A percentile compares a stretch with the other conserved stretches of the same genome.
Evolutionary conservation across 2,329 filamentous ascomycete species (phyloP).

Genomic region (Fusarium sp.): DNA sequence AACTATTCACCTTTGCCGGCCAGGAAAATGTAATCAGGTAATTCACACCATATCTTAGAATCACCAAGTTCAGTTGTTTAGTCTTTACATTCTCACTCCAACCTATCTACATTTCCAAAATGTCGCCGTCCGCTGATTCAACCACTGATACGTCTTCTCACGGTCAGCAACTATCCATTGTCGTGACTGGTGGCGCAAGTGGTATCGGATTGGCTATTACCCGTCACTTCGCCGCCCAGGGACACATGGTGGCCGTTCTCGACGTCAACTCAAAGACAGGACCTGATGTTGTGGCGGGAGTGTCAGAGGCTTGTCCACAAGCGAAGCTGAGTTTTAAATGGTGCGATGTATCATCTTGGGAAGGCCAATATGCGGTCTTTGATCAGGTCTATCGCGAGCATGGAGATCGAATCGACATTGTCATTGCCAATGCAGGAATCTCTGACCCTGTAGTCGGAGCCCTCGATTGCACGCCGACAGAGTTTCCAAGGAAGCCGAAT

Average conservation of each 20-base stretch:
- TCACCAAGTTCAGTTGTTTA: neutral
- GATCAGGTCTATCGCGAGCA: neutral
- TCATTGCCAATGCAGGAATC: neutral
- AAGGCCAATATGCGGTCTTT: neutral
- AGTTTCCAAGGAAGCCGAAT: neutral
- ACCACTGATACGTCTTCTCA: neutral
- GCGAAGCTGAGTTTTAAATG: neutral
- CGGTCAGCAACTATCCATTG: accelerated
- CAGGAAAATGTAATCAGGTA: accelerated
- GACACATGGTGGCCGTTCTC: neutral
- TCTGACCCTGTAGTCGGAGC: conserved; percentile 3
- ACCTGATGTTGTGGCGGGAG: neutral
- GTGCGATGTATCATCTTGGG: neutral
- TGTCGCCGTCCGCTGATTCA: neutral
- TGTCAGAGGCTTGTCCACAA: neutral
- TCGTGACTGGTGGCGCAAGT: neutral
- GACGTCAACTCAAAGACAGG: neutral
- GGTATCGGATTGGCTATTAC: neutral
- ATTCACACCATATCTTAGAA: too few relatives aligned
- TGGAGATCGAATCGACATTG: neutral
- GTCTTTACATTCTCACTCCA: neutral
- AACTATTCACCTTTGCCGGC: neutral
- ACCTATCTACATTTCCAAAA: neutral
- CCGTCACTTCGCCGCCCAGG: neutral
- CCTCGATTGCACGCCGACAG: neutral